Conservation (phyloP, 352 stramenopile species). For the Globisporangium alternatum region DNA sequence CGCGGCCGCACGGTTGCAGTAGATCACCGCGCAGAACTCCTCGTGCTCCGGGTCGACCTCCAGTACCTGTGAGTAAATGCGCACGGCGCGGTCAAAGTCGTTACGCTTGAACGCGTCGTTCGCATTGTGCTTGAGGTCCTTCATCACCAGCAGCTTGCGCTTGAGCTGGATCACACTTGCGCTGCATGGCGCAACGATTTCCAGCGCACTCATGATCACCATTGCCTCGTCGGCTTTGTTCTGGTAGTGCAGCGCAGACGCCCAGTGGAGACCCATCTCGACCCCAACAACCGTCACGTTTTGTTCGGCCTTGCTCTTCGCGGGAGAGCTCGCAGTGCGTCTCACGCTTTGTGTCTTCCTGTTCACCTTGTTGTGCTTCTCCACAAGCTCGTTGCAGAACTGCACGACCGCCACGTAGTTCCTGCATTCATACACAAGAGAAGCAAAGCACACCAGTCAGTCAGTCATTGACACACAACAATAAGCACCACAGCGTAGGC, state of each 20-base stretch:
- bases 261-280: constrained; percentile 58
- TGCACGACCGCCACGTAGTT: constrained; percentile 47
- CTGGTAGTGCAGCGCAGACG: constrained; percentile 65
- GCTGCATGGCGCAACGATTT: constrained; percentile 64
- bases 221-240: constrained; percentile 66
- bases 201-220: constrained; percentile 48
- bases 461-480: background rate
- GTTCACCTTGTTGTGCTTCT: constrained; percentile 41
- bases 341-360: background rate
- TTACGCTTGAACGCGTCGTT: constrained; percentile 66
- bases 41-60: constrained; percentile 61
- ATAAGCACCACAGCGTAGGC: background rate
- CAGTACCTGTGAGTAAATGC: constrained; percentile 66
- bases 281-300: constrained; percentile 56
- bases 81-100: constrained; percentile 49
- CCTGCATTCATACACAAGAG: constrained; percentile 22
- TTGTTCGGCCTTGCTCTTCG: constrained; percentile 21
- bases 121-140: constrained; percentile 57
- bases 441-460: constrained; percentile 4
- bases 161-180: constrained; percentile 72
- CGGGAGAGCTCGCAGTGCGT: background rate
- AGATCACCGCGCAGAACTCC: constrained; percentile 76
- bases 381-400: constrained; percentile 49
- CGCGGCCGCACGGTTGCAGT: constrained; percentile 79
- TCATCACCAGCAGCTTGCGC: constrained; percentile 60